A percentile compares a stretch with the other conserved stretches of the same genome.
Evolutionary conservation across 768 basidiomycete species (phyloP).

Genomic region (Phlebiopsis flavidoalba): DNA sequence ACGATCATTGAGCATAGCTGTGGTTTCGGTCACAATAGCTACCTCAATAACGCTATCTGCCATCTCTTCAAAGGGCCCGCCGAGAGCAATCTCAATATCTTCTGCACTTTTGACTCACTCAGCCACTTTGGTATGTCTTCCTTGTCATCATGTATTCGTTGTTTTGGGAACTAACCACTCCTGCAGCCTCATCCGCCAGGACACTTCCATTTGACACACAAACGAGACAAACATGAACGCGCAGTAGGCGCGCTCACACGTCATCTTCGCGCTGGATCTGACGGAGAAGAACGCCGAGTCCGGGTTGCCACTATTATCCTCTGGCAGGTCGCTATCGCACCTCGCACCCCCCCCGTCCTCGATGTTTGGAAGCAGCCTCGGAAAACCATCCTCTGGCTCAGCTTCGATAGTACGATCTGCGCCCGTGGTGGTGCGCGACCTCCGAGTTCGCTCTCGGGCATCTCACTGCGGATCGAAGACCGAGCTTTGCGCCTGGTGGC

Average conservation of each 20-base stretch:
- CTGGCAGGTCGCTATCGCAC: constrained; percentile 66
- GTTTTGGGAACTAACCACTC: constrained; percentile 10
- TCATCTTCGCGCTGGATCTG: constrained; percentile 95
- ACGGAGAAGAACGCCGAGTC: constrained; percentile 88
- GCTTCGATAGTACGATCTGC: constrained; percentile 50
- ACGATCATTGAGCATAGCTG: too few species aligned
- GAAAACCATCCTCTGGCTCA: constrained; percentile 65
- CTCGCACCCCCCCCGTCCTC: constrained; percentile 81
- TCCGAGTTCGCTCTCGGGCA: constrained; percentile 73
- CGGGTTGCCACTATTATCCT: constrained; percentile 63
- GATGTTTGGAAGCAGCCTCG: constrained; percentile 39
- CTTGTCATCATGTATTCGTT: too few species aligned
- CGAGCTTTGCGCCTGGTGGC: constrained; percentile 10
- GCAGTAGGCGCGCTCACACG: constrained; percentile 97
- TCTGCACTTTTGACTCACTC: too few species aligned
- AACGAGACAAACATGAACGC: constrained; percentile 99
- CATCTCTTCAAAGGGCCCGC: too few species aligned
- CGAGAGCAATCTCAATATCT: too few species aligned
- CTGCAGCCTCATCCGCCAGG: constrained; percentile 79
- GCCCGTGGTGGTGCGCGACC: constrained; percentile 35
- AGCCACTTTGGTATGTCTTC: too few species aligned
- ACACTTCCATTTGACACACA: constrained; percentile 86
- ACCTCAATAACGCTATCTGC: too few species aligned
- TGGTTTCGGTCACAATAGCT: too few species aligned
- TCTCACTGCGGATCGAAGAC: constrained; percentile 35